Evolutionary conservation across 1,284 basidiomycete species (phyloP).

Genomic region (Grifola frondosa): DNA sequence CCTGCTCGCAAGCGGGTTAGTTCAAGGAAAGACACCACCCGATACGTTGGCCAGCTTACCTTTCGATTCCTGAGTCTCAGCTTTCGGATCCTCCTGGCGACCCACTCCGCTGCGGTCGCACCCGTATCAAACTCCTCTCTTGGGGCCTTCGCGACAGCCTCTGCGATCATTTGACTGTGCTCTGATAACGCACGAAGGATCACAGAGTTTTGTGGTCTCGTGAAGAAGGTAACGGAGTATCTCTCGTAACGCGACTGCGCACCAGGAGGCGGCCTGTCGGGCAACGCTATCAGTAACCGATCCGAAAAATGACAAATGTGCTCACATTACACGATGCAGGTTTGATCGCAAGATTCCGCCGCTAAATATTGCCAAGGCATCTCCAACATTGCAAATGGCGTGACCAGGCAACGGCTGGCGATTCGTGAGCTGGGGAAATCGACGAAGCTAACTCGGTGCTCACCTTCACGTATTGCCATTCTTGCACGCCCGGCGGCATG

Average conservation of each 20-base stretch:
- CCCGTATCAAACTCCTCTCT: constrained; percentile 38
- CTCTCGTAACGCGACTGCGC: constrained; percentile 34
- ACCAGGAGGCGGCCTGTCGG: constrained; percentile 31
- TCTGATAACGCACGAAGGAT: constrained; percentile 34
- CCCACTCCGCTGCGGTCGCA: constrained; percentile 49
- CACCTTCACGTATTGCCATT: constrained; percentile 43
- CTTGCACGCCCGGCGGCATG: constrained; percentile 33
- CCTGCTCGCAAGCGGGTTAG: too few species aligned
- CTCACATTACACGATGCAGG: constrained; percentile 37
- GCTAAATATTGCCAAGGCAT: constrained; percentile 38
- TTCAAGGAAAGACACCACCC: too few species aligned
- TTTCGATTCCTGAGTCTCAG: constrained; percentile 45
- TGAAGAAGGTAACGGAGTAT: constrained; percentile 40
- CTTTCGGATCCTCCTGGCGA: constrained; percentile 44
- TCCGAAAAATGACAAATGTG: neutral
- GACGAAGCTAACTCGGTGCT: constrained; percentile 10
- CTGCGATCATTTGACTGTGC: constrained; percentile 48
- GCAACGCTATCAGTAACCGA: constrained; percentile 2
- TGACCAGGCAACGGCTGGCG: constrained; percentile 35
- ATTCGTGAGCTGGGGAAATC: constrained; percentile 1
- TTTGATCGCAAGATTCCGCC: constrained; percentile 39
- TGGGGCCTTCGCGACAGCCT: constrained; percentile 34
- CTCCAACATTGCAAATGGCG: constrained; percentile 40
- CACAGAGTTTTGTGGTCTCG: constrained; percentile 35
- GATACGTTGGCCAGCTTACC: constrained; percentile 19